A percentile compares a stretch with the other conserved stretches of the same genome.
Evolutionary conservation across 2,329 filamentous ascomycete genomes (phyloP).

Genomic region (Neonectria faginata): DNA sequence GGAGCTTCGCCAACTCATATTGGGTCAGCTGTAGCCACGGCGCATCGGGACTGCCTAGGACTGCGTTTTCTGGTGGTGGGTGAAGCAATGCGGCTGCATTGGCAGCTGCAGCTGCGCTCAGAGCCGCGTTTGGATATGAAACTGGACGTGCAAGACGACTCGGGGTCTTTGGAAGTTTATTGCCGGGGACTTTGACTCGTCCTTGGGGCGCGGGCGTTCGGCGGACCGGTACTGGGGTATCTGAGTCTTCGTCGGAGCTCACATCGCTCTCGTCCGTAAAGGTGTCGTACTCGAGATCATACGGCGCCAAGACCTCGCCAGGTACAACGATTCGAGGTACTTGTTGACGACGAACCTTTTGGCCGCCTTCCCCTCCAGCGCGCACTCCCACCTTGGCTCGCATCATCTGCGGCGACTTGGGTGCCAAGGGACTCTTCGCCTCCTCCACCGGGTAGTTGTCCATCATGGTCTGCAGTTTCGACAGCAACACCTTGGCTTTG

Average conservation of each 20-base stretch:
- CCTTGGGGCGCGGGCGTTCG: conserved; percentile 53
- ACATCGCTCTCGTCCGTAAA: conserved; percentile 66
- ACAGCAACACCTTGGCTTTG: conserved; percentile 68
- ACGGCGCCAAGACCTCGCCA: conserved; percentile 73
- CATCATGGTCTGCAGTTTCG: conserved; percentile 70
- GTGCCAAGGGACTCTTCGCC: conserved; percentile 62
- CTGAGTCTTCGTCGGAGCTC: conserved; percentile 63
- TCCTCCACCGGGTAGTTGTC: conserved; percentile 70
- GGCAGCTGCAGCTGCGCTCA: conserved; percentile 55
- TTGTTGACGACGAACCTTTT: conserved; percentile 59
- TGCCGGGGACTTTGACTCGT: conserved; percentile 63
- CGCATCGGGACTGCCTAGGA: conserved; percentile 68
- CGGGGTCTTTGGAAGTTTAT: conserved; percentile 58
- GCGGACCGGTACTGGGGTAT: conserved; percentile 53
- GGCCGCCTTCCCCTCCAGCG: conserved; percentile 57
- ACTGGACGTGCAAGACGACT: conserved; percentile 53
- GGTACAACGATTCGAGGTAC: conserved; percentile 73
- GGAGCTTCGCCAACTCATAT: conserved; percentile 74
- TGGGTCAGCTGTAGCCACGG: conserved; percentile 75
- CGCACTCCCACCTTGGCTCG: conserved; percentile 62
- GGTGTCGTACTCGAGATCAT: conserved; percentile 72
- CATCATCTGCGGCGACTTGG: conserved; percentile 66
- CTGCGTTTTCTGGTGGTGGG: conserved; percentile 70
- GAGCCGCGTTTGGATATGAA: conserved; percentile 50
- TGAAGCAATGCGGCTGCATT: conserved; percentile 60